Evolutionary conservation across 768 basidiomycete genomes (phyloP).

Genomic region (Phanerochaete sordida): DNA sequence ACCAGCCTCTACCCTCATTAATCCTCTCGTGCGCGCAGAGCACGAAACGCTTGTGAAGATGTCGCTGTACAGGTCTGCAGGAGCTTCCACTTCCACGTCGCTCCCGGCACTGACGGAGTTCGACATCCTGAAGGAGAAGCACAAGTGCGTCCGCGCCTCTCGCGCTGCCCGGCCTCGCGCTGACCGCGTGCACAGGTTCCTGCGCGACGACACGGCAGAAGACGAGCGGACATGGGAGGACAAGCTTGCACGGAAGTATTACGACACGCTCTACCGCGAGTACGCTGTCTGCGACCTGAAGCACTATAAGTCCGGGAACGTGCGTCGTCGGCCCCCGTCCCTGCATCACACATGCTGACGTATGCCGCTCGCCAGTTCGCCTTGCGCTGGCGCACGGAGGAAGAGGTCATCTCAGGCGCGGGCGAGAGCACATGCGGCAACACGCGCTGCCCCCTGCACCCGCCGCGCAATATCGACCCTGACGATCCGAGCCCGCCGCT

Average conservation of each 20-base stretch:
- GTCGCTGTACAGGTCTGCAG: constrained; percentile 33
- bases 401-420: constrained; percentile 80
- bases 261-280: constrained; percentile 84
- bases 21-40: neutral
- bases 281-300: constrained; percentile 92
- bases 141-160: constrained; percentile 44
- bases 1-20: neutral
- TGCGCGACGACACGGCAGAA: constrained; percentile 51
- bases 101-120: constrained; percentile 48
- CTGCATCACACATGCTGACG: neutral
- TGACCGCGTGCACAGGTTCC: constrained; percentile 49
- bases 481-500: constrained; percentile 32
- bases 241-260: constrained; percentile 84
- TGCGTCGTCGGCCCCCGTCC: constrained; percentile 31
- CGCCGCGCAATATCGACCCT: constrained; percentile 21
- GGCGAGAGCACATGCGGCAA: constrained; percentile 91
- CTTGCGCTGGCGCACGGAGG: constrained; percentile 90
- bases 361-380: constrained; percentile 56
- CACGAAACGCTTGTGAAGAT: constrained; percentile 16
- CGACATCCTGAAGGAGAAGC: constrained; percentile 70
- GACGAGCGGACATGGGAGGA: constrained; percentile 69
- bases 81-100: constrained; percentile 26
- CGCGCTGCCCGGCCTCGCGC: neutral
- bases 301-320: constrained; percentile 91
- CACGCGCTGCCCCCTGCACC: constrained; percentile 70